These are phyloP conservation scores for Elsinoe ampelina DNA, from an alignment of 2,329 filamentous ascomycete genomes.

Conservation along the genomic window DNA sequence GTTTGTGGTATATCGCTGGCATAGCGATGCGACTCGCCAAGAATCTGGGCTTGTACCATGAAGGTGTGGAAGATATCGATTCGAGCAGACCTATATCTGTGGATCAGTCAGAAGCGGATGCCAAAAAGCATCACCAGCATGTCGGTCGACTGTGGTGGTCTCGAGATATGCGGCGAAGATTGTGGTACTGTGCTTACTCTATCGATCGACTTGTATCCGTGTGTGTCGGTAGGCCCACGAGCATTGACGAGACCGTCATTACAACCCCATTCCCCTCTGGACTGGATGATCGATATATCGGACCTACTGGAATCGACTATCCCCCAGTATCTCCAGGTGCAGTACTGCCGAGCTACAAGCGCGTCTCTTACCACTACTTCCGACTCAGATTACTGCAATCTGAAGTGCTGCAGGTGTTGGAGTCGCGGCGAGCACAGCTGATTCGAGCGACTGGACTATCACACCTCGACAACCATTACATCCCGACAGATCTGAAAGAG, in stretches of 20 bases:
- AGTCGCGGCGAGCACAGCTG: constrained; percentile 80
- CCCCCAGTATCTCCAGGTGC: constrained; percentile 40
- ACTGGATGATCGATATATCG: constrained; percentile 82
- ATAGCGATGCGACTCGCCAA: constrained; percentile 85
- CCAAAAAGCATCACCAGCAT: constrained; percentile 35
- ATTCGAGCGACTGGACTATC: constrained; percentile 54
- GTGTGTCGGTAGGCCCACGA: constrained; percentile 86
- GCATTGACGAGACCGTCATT: constrained; percentile 91
- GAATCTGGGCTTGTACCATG: constrained; percentile 84
- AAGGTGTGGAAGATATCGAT: constrained; percentile 58
- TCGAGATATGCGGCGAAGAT: constrained; percentile 70
- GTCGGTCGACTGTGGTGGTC: constrained; percentile 68
- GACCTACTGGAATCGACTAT: constrained; percentile 61
- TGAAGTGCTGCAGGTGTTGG: constrained; percentile 86
- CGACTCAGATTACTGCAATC: constrained; percentile 81
- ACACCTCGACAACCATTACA: constrained; percentile 58
- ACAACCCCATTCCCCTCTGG: constrained; percentile 90
- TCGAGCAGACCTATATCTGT: constrained; percentile 35
- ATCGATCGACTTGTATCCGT: constrained; percentile 91
- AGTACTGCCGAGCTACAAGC: constrained; percentile 66
- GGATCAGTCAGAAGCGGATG: constrained; percentile 30
- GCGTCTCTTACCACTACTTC: constrained; percentile 87
- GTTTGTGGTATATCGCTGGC: constrained; percentile 94
- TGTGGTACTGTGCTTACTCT: constrained; percentile 98
- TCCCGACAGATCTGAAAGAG: constrained; percentile 69